phyloP scores from a whole-genome alignment of 306 rosid species.

The Abrus precatorius region DNA sequence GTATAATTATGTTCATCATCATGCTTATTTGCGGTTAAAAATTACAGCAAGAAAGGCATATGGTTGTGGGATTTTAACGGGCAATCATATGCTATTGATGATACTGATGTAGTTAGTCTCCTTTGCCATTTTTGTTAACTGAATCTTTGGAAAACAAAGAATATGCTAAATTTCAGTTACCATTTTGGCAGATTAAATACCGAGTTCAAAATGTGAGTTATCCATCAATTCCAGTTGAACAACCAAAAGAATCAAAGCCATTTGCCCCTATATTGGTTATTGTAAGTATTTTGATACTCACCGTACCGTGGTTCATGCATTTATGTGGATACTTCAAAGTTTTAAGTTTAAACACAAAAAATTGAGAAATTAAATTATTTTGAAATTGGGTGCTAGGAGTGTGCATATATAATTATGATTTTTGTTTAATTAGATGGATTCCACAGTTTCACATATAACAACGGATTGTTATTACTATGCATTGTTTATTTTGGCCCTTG shows the following conservation, averaged over 20 bases:
- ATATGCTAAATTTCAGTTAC: slow-evolving; percentile 41
- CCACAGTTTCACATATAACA: not conserved
- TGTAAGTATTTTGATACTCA: slow-evolving; percentile 56
- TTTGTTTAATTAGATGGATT: not conserved
- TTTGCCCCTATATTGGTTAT: slow-evolving; percentile 80
- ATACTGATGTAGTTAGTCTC: slow-evolving; percentile 63
- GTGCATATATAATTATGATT: not conserved
- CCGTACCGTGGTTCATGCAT: not conserved
- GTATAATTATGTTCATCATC: slow-evolving; percentile 11
- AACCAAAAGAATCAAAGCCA: slow-evolving; percentile 73
- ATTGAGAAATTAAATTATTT: not conserved
- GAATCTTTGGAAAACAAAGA: slow-evolving; percentile 31
- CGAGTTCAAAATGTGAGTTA: slow-evolving; percentile 67
- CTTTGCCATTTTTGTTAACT: slow-evolving; percentile 36
- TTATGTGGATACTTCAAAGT: not conserved
- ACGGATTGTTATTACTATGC: not conserved
- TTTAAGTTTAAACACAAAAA: not conserved
- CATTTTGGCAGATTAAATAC: slow-evolving; percentile 63
- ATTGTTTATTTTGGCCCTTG: not conserved
- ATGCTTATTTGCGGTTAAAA: not conserved
- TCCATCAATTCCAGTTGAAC: slow-evolving; percentile 77
- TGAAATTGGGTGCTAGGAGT: slow-evolving; percentile 3
- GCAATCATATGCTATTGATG: slow-evolving; percentile 53
- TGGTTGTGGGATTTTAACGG: slow-evolving; percentile 75
- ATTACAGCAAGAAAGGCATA: slow-evolving; percentile 60